Percentiles rank a stretch among this genome's conserved stretches.
Evolutionary conservation across 192 early-diverging fungal genomes (phyloP).

Genomic region (Jimgerdemannia lactiflua): DNA sequence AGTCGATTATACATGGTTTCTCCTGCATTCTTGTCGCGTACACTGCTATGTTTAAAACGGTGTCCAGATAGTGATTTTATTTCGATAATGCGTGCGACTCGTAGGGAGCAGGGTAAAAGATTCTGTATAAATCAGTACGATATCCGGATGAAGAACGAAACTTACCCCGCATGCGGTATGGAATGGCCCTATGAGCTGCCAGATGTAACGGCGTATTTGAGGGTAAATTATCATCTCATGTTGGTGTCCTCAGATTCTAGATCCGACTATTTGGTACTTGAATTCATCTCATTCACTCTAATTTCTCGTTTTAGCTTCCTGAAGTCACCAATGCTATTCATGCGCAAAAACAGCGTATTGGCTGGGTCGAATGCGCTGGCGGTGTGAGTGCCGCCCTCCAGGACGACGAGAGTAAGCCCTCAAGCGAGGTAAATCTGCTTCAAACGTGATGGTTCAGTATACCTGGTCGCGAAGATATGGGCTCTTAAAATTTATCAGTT

Average conservation of each 20-base stretch:
- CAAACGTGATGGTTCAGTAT: not conserved
- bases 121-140: slow-evolving; percentile 58
- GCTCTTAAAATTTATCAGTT: not conserved
- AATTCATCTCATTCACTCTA: too few species aligned
- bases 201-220: slow-evolving; percentile 41
- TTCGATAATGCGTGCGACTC: too few species aligned
- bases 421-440: slow-evolving; percentile 45
- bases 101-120: slow-evolving; percentile 1
- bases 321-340: slow-evolving; percentile 58
- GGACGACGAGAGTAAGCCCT: slow-evolving; percentile 50
- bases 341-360: slow-evolving; percentile 27
- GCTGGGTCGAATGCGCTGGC: slow-evolving; percentile 65
- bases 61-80: too few species aligned
- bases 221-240: slow-evolving; percentile 28
- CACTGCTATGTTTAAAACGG: too few species aligned
- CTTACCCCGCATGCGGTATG: slow-evolving; percentile 45
- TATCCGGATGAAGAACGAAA: slow-evolving; percentile 40
- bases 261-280: not conserved
- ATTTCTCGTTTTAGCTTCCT: slow-evolving; percentile 22
- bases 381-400: slow-evolving; percentile 40
- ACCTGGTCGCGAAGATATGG: not conserved
- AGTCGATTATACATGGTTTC: too few species aligned
- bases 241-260: too few species aligned
- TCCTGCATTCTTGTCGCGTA: too few species aligned
- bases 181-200: slow-evolving; percentile 53